Conservation (phyloP, 768 basidiomycete species). For the Candolleomyces eurysporus region DNA sequence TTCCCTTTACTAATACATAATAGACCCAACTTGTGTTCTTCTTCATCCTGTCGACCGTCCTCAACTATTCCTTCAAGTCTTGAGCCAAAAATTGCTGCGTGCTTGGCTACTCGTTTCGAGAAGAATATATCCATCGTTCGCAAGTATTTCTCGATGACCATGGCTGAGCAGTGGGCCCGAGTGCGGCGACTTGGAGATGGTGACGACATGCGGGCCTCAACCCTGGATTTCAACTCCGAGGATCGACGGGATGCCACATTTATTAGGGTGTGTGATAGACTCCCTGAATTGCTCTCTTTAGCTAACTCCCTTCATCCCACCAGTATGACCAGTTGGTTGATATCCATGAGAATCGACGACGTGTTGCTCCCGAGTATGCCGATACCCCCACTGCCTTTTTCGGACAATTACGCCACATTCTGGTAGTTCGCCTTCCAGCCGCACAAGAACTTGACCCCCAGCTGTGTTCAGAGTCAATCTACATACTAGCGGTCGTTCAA, state of each 20-base stretch:
- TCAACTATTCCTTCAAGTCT: not conserved
- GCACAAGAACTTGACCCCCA: slow-evolving; percentile 8
- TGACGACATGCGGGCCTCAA: not conserved
- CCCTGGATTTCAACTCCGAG: not conserved
- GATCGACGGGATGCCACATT: not conserved
- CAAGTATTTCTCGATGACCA: not conserved
- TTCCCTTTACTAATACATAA: not conserved
- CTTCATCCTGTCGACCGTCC: not conserved
- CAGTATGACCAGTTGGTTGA: not conserved
- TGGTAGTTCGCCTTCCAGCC: slow-evolving; percentile 21
- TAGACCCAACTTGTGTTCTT: not conserved
- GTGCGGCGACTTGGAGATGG: not conserved
- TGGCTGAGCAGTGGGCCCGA: not conserved
- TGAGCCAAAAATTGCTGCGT: not conserved
- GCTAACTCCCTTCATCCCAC: not conserved
- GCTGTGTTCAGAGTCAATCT: not conserved
- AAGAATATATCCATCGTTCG: not conserved
- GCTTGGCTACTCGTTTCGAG: not conserved
- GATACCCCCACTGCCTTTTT: slow-evolving; percentile 20
- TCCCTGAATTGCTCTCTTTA: not conserved
- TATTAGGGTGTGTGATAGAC: not conserved
- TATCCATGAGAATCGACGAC: not conserved
- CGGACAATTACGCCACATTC: slow-evolving; percentile 31
- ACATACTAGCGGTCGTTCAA: not conserved
- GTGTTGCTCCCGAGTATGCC: not conserved